Evolutionary conservation across 768 basidiomycete genomes (phyloP).

Genomic region (Tremella fuciformis): DNA sequence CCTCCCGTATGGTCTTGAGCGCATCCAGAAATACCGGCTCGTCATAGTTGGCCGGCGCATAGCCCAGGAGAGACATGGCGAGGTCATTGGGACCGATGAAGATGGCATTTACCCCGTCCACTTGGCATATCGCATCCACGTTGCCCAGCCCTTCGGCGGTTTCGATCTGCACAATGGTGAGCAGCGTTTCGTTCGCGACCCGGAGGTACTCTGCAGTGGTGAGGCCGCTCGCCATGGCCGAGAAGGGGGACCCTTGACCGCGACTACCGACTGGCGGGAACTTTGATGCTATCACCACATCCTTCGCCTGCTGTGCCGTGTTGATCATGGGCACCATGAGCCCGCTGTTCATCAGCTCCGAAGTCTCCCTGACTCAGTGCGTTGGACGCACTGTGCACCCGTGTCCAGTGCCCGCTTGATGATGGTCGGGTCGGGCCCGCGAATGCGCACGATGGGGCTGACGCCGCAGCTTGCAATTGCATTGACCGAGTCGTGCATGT

Average conservation of each 20-base stretch:
- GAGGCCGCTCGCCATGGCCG: conserved; percentile 18
- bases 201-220: conserved; percentile 33
- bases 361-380: not conserved
- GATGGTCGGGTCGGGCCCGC: conserved; percentile 14
- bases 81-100: conserved; percentile 47
- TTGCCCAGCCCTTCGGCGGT: conserved; percentile 61
- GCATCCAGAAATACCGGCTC: conserved; percentile 26
- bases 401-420: conserved; percentile 36
- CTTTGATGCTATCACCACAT: conserved; percentile 24
- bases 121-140: conserved; percentile 59
- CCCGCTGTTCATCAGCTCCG: conserved; percentile 6
- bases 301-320: conserved; percentile 23
- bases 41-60: conserved; percentile 20
- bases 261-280: conserved; percentile 28
- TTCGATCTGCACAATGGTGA: conserved; percentile 67
- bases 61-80: conserved; percentile 19
- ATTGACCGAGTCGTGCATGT: conserved; percentile 31
- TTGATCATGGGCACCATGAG: conserved; percentile 27
- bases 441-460: conserved; percentile 29
- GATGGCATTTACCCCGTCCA: conserved; percentile 55
- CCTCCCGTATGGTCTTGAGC: conserved; percentile 21
- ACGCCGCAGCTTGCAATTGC: conserved; percentile 24
- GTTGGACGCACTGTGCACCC: conserved; percentile 28
- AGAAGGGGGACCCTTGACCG: conserved; percentile 28
- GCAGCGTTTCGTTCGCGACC: conserved; percentile 59